Percentiles rank a stretch among this genome's conserved stretches.
Conservation (phyloP, 108 stramenopile genomes). For the Cyclotella kingstonii region DNA sequence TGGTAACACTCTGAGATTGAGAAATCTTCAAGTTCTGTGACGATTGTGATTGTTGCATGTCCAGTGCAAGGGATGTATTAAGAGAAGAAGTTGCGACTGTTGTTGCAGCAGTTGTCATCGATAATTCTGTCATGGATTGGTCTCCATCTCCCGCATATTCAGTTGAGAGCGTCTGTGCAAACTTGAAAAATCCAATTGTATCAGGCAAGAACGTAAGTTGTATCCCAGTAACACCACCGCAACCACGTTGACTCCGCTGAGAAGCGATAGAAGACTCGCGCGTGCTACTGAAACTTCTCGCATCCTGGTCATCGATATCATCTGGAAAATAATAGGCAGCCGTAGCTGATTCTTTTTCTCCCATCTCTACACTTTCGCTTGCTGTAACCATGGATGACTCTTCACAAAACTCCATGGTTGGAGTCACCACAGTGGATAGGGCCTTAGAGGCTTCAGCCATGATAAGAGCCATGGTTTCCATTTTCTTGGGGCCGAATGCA, state of each 20-base stretch:
- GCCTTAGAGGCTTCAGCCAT: slow-evolving; percentile 82
- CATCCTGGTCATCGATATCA: slow-evolving; percentile 36
- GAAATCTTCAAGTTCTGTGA: too few species aligned
- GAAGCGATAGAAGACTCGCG: slow-evolving; percentile 14
- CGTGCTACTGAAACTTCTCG: slow-evolving; percentile 35
- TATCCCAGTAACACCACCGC: slow-evolving; percentile 7
- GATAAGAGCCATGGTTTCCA: slow-evolving; percentile 85
- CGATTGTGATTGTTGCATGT: too few species aligned
- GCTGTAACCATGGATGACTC: slow-evolving; percentile 32
- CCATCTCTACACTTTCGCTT: slow-evolving; percentile 3
- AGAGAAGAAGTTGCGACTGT: slow-evolving; percentile 14
- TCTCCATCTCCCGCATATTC: slow-evolving; percentile 1
- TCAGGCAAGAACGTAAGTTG: slow-evolving; percentile 41
- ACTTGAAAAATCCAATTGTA: slow-evolving; percentile 28
- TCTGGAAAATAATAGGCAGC: slow-evolving; percentile 20
- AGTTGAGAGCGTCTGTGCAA: slow-evolving; percentile 4
- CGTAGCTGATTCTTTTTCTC: background rate
- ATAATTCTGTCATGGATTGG: slow-evolving; percentile 2
- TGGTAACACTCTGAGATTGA: background rate
- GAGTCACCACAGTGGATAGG: slow-evolving; percentile 30
- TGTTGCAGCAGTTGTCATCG: slow-evolving; percentile 8
- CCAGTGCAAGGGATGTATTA: too few species aligned
- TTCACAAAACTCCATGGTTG: slow-evolving; percentile 11
- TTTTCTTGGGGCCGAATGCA: slow-evolving; percentile 86
- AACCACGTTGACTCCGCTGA: slow-evolving; percentile 23